A percentile compares a stretch with the other conserved stretches of the same genome.
phyloP scores from a whole-genome alignment of 805 yeast species.

The Lipomyces mesembrius region DNA sequence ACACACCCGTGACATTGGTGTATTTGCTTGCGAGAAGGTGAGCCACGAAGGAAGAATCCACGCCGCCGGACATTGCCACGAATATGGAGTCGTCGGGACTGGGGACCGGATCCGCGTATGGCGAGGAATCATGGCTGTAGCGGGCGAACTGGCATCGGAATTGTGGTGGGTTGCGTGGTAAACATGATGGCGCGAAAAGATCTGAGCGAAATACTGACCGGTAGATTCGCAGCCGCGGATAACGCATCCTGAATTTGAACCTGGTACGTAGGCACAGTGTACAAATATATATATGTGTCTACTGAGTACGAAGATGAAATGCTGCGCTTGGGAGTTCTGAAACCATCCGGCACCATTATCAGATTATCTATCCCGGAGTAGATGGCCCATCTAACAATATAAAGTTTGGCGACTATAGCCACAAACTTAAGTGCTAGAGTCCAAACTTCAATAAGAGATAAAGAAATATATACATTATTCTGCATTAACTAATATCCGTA shows the following conservation, averaged over 20 bases:
- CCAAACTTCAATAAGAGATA: too few species aligned
- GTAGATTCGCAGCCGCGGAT: not conserved
- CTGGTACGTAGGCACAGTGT: not conserved
- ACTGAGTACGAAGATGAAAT: not conserved
- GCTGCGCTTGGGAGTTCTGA: too few species aligned
- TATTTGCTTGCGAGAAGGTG: constrained; percentile 58
- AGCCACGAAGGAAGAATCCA: constrained; percentile 91
- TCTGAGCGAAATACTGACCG: not conserved
- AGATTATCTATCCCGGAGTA: too few species aligned
- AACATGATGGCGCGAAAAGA: not conserved
- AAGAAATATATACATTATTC: not conserved
- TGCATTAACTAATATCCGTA: not conserved
- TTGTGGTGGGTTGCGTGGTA: not conserved
- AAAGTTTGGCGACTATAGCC: too few species aligned
- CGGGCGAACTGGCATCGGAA: not conserved
- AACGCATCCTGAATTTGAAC: not conserved
- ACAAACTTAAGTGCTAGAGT: not conserved
- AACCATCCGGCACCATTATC: too few species aligned
- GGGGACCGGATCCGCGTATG: constrained; percentile 21
- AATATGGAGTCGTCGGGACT: constrained; percentile 49
- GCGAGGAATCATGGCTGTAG: not conserved
- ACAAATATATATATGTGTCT: not conserved
- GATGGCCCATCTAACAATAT: too few species aligned
- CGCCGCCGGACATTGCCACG: constrained; percentile 96
- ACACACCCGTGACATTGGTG: constrained; percentile 74